These are phyloP conservation scores for Ogataea salicorniae DNA, from an alignment of 805 yeast genomes.

Conservation along the genomic window DNA sequence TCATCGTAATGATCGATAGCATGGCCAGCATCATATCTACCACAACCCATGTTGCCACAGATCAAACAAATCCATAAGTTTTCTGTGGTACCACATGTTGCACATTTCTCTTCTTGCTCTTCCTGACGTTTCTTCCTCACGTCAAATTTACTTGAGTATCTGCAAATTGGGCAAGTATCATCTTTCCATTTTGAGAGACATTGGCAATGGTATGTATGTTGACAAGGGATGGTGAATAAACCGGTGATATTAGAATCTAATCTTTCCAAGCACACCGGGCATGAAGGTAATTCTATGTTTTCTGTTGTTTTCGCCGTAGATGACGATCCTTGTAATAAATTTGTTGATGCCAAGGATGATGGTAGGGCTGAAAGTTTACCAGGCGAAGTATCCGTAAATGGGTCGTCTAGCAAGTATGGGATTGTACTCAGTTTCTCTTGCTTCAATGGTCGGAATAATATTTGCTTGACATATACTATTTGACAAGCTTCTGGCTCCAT, in stretches of 20 bases:
- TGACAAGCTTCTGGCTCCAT: constrained; percentile 89
- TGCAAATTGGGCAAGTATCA: constrained; percentile 85
- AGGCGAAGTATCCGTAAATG: constrained; percentile 44
- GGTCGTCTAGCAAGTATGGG: constrained; percentile 69
- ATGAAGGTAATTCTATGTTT: constrained; percentile 68
- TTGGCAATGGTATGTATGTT: constrained; percentile 87
- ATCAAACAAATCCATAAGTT: constrained; percentile 86
- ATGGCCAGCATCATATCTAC: constrained; percentile 79
- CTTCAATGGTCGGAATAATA: constrained; percentile 37
- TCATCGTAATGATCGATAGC: constrained; percentile 75
- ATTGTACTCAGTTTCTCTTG: constrained; percentile 32
- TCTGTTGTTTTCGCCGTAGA: constrained; percentile 17
- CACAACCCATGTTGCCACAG: constrained; percentile 92
- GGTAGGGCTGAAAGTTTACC: too few species aligned
- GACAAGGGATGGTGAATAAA: constrained; percentile 81
- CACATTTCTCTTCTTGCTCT: constrained; percentile 40
- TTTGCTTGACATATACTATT: constrained; percentile 61
- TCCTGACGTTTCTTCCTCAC: constrained; percentile 15
- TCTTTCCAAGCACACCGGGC: constrained; percentile 88
- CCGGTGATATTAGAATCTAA: constrained; percentile 82
- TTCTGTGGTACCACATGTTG: constrained; percentile 49
- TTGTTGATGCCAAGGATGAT: too few species aligned
- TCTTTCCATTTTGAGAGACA: constrained; percentile 87
- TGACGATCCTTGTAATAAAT: not conserved
- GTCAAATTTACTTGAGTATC: constrained; percentile 53